Evolutionary conservation across 805 yeast genomes (phyloP).

Genomic region (Myxozyma lipomycoides): DNA sequence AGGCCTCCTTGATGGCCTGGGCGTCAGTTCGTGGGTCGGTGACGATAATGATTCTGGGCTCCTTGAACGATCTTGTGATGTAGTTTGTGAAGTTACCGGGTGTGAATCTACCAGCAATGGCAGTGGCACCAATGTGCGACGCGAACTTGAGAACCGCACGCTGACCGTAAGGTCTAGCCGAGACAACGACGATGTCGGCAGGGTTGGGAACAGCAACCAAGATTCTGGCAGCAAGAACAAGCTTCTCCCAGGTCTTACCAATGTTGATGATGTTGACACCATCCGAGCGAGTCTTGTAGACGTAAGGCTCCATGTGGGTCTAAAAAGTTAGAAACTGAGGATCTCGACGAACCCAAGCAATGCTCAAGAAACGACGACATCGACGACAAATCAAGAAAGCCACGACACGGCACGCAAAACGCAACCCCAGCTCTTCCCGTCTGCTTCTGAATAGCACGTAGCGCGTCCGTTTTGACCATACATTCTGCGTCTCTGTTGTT

Average conservation of each 20-base stretch:
- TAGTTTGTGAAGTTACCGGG: constrained; percentile 99
- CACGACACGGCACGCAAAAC: too few species aligned
- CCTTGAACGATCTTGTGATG: constrained; percentile 99
- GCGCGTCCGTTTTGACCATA: too few species aligned
- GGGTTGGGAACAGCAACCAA: constrained; percentile 99
- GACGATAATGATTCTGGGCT: constrained; percentile 98
- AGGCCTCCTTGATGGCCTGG: constrained; percentile 99
- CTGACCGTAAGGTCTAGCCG: constrained; percentile 99
- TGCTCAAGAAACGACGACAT: too few species aligned
- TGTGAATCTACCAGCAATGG: constrained; percentile 99
- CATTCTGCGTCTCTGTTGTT: too few species aligned
- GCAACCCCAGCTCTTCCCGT: too few species aligned
- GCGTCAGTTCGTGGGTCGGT: constrained; percentile 99
- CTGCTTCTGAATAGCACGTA: too few species aligned
- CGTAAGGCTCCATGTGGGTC: constrained; percentile 93
- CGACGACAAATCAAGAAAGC: too few species aligned
- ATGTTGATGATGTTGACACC: constrained; percentile 98
- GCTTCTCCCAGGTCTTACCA: constrained; percentile 99
- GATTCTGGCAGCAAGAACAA: constrained; percentile 98
- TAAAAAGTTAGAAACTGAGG: constrained; percentile 33
- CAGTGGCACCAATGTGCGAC: constrained; percentile 99
- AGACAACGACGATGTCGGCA: constrained; percentile 96
- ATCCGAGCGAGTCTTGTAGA: constrained; percentile 97
- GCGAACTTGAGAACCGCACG: constrained; percentile 99
- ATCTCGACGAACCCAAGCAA: too few species aligned